Base-by-base conservation (phyloP, 352 stramenopile genomes). In the Phytophthora constricta region DNA sequence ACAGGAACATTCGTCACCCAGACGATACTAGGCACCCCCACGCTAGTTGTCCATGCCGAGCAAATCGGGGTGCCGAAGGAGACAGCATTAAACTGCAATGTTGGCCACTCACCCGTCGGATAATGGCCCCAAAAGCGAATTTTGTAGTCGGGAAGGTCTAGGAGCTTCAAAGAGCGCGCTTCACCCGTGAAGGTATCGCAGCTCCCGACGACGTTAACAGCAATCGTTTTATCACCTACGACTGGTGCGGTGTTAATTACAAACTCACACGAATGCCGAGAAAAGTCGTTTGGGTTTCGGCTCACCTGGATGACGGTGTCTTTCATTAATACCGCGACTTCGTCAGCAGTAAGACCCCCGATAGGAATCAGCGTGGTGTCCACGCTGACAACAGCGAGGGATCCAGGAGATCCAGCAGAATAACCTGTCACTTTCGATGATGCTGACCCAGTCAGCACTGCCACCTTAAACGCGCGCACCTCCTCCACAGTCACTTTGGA, bases 121-220 rank as follows among this genome's bases (percentile, higher is more conserved):
- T 92, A 91, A 10, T 68, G 57, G 0, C 87, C 87, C 72, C 77
- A 88, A 20, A 94, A 89, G 4, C 76, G 80, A 16, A 94, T 84
- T 27, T 87, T 86, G 47, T 88, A 93, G 59, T 90, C 82, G 26
- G 86, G 68, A 42, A 92, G 80, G 42, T 94, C 84, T 10, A 93
- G 64, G 13, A 93, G 57, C 49, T 85, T 83, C 28, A 94, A 60
- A 0, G 72, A 63, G 11, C 86, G 70, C 31, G 72, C 42, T 41
- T 92, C 82, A 1, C 43, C 67, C 3, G 61, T 63, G 33, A 94
- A 94, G 10, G 58, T 64, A 23, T 58, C 42, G 47, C 84, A 94
- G 0, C 56, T 57, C 11, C 41, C 62, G 7, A 72, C 39, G 2
- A 45, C 42, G 22, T 59, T 65, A 10, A 91, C 85, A n/a, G 47